Percentiles rank a stretch among this genome's conserved stretches.
These are phyloP conservation scores for Phoma sp. DNA, from an alignment of 2,329 filamentous ascomycete species.

Conservation along the genomic window DNA sequence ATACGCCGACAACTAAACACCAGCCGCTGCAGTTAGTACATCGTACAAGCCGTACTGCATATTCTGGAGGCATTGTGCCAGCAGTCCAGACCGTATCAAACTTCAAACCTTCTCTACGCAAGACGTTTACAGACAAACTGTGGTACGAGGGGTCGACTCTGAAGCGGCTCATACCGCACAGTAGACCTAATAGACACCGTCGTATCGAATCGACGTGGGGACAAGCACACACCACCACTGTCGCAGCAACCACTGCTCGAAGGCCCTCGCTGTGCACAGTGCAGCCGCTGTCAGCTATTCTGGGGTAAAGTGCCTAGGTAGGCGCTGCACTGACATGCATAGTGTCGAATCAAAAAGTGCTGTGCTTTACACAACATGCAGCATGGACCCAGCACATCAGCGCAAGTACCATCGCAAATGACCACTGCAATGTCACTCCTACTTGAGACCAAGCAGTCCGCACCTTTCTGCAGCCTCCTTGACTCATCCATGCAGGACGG, in stretches of 20 bases:
- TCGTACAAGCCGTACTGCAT: constrained; percentile 14
- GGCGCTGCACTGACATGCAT: constrained; percentile 25
- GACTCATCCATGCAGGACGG: constrained; percentile 8
- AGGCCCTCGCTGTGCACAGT: constrained; percentile 2
- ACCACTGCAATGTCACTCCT: constrained; percentile 6
- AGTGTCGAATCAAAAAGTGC: constrained; percentile 4
- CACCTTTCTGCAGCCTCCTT: constrained; percentile 4
- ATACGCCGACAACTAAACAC: constrained; percentile 22
- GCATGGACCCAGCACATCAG: constrained; percentile 14
- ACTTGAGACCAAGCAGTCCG: background rate
- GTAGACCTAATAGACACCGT: background rate
- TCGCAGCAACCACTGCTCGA: constrained; percentile 11
- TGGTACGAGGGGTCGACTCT: background rate
- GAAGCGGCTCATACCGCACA: background rate
- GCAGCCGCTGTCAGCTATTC: constrained; percentile 14
- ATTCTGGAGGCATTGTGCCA: background rate
- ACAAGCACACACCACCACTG: constrained; percentile 16
- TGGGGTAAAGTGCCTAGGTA: constrained; percentile 12
- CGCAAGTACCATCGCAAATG: background rate
- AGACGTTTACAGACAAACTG: background rate
- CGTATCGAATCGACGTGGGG: constrained; percentile 9
- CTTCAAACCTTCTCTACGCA: constrained; percentile 3
- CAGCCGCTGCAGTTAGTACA: constrained; percentile 28
- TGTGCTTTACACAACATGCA: constrained; percentile 8
- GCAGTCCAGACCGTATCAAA: constrained; percentile 4